A percentile compares a stretch with the other conserved stretches of the same genome.
phyloP scores from a whole-genome alignment of 176 grass and related monocot genomes.

The Oryza longistaminata region DNA sequence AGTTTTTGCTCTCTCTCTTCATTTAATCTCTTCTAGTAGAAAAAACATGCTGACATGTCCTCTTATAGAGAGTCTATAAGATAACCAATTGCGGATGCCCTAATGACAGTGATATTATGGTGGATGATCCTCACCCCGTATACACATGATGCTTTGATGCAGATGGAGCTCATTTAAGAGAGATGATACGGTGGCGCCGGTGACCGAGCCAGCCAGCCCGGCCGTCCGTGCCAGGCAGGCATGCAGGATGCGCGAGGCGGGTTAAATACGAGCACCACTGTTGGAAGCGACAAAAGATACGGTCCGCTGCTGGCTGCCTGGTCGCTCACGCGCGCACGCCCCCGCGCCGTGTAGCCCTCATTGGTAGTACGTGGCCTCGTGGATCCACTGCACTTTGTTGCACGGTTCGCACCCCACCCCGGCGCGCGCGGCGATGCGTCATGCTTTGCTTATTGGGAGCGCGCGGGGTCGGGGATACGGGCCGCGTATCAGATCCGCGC shows the following conservation, averaged over 20 bases:
- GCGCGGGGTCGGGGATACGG: neutral
- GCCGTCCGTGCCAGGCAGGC: neutral
- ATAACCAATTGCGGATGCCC: no score
- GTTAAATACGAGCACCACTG: constrained; percentile 32
- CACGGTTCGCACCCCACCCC: no score
- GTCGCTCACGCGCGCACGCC: neutral
- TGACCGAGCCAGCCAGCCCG: neutral
- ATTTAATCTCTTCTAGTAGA: no score
- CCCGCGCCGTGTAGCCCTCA: no score
- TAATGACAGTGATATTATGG: no score
- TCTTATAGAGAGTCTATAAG: no score
- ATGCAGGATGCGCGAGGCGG: neutral
- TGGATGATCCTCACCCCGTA: neutral
- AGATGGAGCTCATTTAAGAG: constrained; percentile 12
- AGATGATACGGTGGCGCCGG: neutral
- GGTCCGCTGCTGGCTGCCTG: neutral
- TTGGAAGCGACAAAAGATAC: constrained; percentile 32
- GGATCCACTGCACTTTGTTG: constrained; percentile 12
- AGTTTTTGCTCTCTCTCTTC: no score
- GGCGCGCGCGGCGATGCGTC: neutral
- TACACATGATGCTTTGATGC: neutral
- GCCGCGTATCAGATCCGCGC: constrained; percentile 36
- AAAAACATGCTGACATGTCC: no score
- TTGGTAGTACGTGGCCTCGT: no score
- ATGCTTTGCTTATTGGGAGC: neutral